phyloP scores from a whole-genome alignment of 2,329 filamentous ascomycete species.

The Phoma sp. region DNA sequence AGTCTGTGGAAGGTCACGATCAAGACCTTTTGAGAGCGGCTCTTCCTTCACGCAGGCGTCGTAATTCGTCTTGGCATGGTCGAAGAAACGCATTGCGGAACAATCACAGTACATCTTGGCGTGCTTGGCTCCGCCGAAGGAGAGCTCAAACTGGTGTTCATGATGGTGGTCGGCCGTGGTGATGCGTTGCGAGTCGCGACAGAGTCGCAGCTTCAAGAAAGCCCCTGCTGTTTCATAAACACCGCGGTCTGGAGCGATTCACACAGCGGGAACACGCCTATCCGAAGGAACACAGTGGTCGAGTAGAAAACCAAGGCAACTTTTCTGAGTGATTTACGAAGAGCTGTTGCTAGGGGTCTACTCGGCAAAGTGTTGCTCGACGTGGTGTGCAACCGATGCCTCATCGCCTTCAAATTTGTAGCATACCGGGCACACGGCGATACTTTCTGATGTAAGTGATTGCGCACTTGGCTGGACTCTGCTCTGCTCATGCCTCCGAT shows the following conservation, averaged over 20 bases:
- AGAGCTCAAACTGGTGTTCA: neutral
- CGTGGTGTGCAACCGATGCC: conserved; percentile 70
- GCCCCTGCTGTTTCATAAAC: conserved; percentile 13
- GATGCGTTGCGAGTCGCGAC: conserved; percentile 11
- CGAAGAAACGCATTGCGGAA: conserved; percentile 26
- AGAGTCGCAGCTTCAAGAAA: conserved; percentile 11
- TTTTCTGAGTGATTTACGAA: neutral
- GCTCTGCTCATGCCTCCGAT: conserved; percentile 34
- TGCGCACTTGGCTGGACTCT: conserved; percentile 35
- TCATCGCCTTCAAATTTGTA: conserved; percentile 71
- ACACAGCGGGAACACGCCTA: neutral
- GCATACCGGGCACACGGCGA: conserved; percentile 67
- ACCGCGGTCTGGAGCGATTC: conserved; percentile 1
- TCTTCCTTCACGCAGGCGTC: conserved; percentile 5
- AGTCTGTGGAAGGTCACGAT: neutral
- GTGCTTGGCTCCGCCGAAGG: conserved; percentile 7
- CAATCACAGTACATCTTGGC: conserved; percentile 21
- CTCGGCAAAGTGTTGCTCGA: conserved; percentile 61
- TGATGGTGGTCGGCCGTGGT: neutral
- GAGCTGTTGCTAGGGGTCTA: neutral
- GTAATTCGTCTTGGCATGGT: conserved; percentile 3
- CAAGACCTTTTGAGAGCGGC: conserved; percentile 16
- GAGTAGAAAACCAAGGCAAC: neutral
- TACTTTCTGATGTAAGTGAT: conserved; percentile 18
- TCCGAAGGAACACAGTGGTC: neutral